Base-by-base conservation (phyloP, 495 filamentous ascomycete species). In the Talaromyces adpressus region DNA sequence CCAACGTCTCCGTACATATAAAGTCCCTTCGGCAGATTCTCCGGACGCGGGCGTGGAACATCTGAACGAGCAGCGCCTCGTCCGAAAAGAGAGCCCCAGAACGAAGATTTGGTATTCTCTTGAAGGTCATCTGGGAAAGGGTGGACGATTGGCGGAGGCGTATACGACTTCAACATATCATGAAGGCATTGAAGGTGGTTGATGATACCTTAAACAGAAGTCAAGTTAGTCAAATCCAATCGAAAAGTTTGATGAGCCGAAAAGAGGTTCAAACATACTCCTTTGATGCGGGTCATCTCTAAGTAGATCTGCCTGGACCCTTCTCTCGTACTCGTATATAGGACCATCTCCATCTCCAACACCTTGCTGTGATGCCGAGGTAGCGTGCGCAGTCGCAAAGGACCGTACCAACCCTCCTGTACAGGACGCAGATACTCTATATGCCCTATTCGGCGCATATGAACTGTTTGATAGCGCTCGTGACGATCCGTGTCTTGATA, bases 1-100 rank as follows among this genome's bases (percentile, higher is more conserved):
- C 95, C 95, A 9, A 99, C 95, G 73, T 98, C 94, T 20, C 95
- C 95, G 70, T 90, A 98, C 78, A 99, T 89, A 70, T 98, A 98
- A 41, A 98, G 72, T 0, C 95, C 95, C 67, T 91, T 89, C 0
- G 94, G 94, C 7, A 96, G 81, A 66, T 88, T 82, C 59, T 81
- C 71, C 22, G 92, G 87, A 29, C 96, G 86, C n/a, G 78, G 74
- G 14, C 76, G 72, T 2, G 72, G 64, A 14, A 67, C 62, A 12
- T 67, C 62, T 63, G 78, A 71, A 54, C 68, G 68, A 61, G 75
- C 75, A 9, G 70, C 73, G 39, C 71, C 66, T 27, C 80, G 72
- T 6, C 85, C 81, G 69, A 97, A 91, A 47, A 93, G 76, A 9
- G 87, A 87, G 22, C 85, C 84, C 45, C 96, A 82, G 39, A 96